Percentiles rank a stretch among this genome's conserved stretches.
These are phyloP conservation scores for Flammula alnicola DNA, from an alignment of 1,284 basidiomycete genomes.

Conservation along the genomic window DNA sequence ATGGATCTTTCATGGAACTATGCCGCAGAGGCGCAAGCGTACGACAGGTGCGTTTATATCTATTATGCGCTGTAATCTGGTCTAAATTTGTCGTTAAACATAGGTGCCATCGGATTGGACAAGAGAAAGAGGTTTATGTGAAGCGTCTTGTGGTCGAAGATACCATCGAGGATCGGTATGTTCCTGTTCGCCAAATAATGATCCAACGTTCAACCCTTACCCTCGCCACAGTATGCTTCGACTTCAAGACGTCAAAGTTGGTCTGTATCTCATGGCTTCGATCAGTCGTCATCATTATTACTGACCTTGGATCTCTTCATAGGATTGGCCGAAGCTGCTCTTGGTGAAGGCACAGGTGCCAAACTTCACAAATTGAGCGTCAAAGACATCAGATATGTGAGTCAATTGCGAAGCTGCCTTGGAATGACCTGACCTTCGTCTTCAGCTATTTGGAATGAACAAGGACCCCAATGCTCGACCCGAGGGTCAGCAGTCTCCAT, in stretches of 20 bases:
- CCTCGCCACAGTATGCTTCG: constrained; percentile 54
- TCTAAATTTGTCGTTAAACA: background rate
- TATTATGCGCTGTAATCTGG: background rate
- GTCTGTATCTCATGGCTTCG: constrained; percentile 32
- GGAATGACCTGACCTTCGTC: background rate
- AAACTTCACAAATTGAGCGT: constrained; percentile 67
- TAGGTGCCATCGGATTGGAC: constrained; percentile 66
- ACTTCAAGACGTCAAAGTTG: constrained; percentile 68
- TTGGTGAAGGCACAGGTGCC: constrained; percentile 64
- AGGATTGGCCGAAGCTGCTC: constrained; percentile 67
- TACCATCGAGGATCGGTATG: constrained; percentile 74
- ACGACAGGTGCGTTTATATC: constrained; percentile 52
- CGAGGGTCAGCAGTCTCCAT: background rate
- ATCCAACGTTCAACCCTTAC: background rate
- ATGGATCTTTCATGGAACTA: constrained; percentile 77
- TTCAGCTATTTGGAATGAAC: constrained; percentile 8
- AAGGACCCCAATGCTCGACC: constrained; percentile 4
- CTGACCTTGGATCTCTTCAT: constrained; percentile 4
- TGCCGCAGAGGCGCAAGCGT: constrained; percentile 69
- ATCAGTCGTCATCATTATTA: background rate
- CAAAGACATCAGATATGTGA: constrained; percentile 59
- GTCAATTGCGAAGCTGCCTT: constrained; percentile 8
- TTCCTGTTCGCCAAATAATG: constrained; percentile 4
- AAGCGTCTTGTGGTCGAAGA: constrained; percentile 69
- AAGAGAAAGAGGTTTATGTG: constrained; percentile 69